A percentile compares a stretch with the other conserved stretches of the same genome.
Evolutionary conservation across 1,284 basidiomycete genomes (phyloP).

Genomic region (Ganoderma lucidum): DNA sequence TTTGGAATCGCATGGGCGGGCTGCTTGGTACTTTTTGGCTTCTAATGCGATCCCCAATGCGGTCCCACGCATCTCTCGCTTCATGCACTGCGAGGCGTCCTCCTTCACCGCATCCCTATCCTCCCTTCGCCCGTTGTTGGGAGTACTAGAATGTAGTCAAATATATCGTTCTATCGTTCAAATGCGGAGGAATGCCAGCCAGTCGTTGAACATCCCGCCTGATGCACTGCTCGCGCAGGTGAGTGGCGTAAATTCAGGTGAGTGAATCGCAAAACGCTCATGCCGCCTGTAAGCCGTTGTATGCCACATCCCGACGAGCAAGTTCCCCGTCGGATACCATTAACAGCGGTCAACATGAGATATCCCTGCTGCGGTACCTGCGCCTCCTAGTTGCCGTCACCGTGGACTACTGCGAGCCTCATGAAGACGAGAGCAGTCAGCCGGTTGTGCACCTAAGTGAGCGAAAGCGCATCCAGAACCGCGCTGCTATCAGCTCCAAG

Average conservation of each 20-base stretch:
- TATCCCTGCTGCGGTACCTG: slow-evolving; percentile 17
- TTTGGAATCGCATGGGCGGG: slow-evolving; percentile 12
- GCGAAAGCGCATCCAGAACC: slow-evolving; percentile 16
- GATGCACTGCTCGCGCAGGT: slow-evolving; percentile 33
- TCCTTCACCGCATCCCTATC: slow-evolving; percentile 2
- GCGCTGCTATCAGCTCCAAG: slow-evolving; percentile 12
- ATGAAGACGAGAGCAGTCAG: not conserved
- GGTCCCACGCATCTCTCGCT: slow-evolving; percentile 26
- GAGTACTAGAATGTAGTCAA: slow-evolving; percentile 30
- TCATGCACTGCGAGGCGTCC: slow-evolving; percentile 17
- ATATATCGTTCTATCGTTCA: slow-evolving; percentile 30
- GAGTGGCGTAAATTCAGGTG: slow-evolving; percentile 30
- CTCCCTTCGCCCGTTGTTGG: slow-evolving; percentile 22
- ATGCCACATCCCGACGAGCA: slow-evolving; percentile 10
- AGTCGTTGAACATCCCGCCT: slow-evolving; percentile 23
- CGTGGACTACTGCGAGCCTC: slow-evolving; percentile 17
- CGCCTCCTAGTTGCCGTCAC: slow-evolving; percentile 22
- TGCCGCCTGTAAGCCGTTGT: slow-evolving; percentile 28
- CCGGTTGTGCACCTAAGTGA: not conserved
- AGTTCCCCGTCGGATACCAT: not conserved
- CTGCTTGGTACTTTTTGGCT: slow-evolving; percentile 27
- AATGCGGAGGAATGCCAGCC: slow-evolving; percentile 30
- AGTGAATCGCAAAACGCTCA: slow-evolving; percentile 27
- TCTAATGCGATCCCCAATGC: slow-evolving; percentile 25
- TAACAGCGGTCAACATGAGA: not conserved